These are phyloP conservation scores for Glonium stellatum DNA, from an alignment of 495 filamentous ascomycete genomes.

Conservation along the genomic window DNA sequence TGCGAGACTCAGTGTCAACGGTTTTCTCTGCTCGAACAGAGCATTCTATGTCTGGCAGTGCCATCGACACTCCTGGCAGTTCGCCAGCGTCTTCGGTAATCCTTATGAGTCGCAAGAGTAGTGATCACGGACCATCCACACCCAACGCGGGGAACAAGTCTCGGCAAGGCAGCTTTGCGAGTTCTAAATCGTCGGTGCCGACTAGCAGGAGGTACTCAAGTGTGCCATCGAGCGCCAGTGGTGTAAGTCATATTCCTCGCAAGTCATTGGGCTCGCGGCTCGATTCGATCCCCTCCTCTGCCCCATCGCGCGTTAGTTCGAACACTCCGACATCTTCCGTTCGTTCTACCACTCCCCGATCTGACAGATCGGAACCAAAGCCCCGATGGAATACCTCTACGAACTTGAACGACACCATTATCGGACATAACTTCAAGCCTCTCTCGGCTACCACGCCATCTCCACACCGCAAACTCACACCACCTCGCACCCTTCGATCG, in stretches of 20 bases:
- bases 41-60: slow-evolving; percentile 64
- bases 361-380: slow-evolving; percentile 41
- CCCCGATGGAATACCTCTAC: slow-evolving; percentile 76
- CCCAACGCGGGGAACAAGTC: slow-evolving; percentile 23
- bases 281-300: slow-evolving; percentile 20
- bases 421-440: slow-evolving; percentile 65
- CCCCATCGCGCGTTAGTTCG: slow-evolving; percentile 30
- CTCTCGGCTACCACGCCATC: slow-evolving; percentile 55
- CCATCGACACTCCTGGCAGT: slow-evolving; percentile 72
- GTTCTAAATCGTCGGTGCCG: slow-evolving; percentile 12
- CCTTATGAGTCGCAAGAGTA: slow-evolving; percentile 34
- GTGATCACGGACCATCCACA: slow-evolving; percentile 25
- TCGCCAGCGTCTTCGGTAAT: slow-evolving; percentile 88
- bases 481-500: slow-evolving; percentile 16
- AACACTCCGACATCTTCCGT: slow-evolving; percentile 19
- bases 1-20: slow-evolving; percentile 89
- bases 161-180: slow-evolving; percentile 27
- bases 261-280: slow-evolving; percentile 29
- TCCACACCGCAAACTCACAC: slow-evolving; percentile 39
- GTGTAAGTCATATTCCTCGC: slow-evolving; percentile 40
- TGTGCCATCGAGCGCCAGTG: slow-evolving; percentile 18
- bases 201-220: slow-evolving; percentile 29
- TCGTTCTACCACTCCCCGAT: slow-evolving; percentile 16
- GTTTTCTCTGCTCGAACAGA: slow-evolving; percentile 69
- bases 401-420: slow-evolving; percentile 60